Conservation (phyloP, 140 eudicot genomes). For the Erigeron philadelphicus region DNA sequence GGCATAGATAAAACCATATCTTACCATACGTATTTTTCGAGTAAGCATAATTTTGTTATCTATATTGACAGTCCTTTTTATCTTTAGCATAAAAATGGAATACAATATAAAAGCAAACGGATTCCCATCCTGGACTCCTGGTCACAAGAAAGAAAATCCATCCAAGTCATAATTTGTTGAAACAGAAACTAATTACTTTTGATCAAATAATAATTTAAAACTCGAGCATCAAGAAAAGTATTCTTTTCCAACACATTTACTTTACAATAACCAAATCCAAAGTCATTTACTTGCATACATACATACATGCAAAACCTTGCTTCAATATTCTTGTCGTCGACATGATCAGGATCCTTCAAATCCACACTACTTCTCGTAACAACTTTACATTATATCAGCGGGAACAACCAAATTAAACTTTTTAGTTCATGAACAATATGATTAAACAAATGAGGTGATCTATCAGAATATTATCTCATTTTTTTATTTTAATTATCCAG, state of each 20-base stretch:
- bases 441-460: constrained; percentile 39
- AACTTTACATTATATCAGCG: not conserved
- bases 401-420: not conserved
- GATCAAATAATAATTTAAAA: constrained; percentile 6
- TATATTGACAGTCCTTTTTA: too few relatives aligned
- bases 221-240: constrained; percentile 33
- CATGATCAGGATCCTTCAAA: constrained; percentile 12
- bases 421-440: constrained; percentile 32
- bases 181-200: not conserved
- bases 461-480: not conserved
- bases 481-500: not conserved
- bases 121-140: too few relatives aligned
- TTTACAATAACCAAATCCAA: constrained; percentile 25
- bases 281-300: not conserved
- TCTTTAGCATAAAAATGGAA: too few relatives aligned
- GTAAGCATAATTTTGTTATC: too few relatives aligned
- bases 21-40: too few relatives aligned
- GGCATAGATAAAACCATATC: too few relatives aligned
- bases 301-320: constrained; percentile 28
- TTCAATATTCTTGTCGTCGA: not conserved
- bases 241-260: constrained; percentile 31
- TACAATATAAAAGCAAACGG: too few relatives aligned
- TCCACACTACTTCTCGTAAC: too few relatives aligned
- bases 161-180: too few relatives aligned
- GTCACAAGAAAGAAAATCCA: too few relatives aligned